Conservation (phyloP, 2,329 filamentous ascomycete species). For the Bipolaris cookei region DNA sequence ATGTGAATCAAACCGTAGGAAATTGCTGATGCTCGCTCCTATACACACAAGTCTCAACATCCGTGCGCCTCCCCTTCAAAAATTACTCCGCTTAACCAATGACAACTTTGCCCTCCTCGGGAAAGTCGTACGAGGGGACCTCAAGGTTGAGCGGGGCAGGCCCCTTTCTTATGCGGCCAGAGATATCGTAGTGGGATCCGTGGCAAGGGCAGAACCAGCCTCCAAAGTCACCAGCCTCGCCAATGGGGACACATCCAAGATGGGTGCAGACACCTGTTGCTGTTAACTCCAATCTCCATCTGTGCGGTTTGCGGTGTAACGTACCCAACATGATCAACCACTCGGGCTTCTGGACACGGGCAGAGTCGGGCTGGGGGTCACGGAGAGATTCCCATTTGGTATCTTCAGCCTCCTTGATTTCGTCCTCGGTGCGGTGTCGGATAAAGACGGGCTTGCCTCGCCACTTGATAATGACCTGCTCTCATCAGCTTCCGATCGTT, state of each 20-base stretch:
- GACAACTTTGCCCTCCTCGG: conserved; percentile 83
- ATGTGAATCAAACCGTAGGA: conserved; percentile 37
- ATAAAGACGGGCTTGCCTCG: conserved; percentile 99
- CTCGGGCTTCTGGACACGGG: conserved; percentile 97
- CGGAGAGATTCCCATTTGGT: conserved; percentile 82
- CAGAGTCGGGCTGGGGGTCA: conserved; percentile 88
- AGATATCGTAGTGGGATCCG: conserved; percentile 99
- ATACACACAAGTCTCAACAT: conserved; percentile 33
- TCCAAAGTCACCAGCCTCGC: conserved; percentile 96
- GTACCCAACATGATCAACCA: conserved; percentile 98
- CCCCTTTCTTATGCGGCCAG: conserved; percentile 95
- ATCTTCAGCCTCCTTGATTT: conserved; percentile 94
- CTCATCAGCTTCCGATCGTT: conserved; percentile 24
- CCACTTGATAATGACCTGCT: conserved; percentile 98
- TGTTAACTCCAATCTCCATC: conserved; percentile 32
- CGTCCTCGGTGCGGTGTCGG: conserved; percentile 90
- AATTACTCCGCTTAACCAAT: conserved; percentile 73
- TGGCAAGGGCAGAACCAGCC: conserved; percentile 99
- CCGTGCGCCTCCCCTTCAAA: conserved; percentile 10
- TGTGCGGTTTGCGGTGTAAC: neutral
- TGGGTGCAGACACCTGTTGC: conserved; percentile 92
- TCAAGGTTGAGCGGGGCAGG: conserved; percentile 97
- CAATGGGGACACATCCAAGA: conserved; percentile 98
- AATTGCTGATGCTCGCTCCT: conserved; percentile 43
- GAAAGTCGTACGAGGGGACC: conserved; percentile 90